phyloP scores from a whole-genome alignment of 2,329 filamentous ascomycete genomes.

The Aspergillus sp. region DNA sequence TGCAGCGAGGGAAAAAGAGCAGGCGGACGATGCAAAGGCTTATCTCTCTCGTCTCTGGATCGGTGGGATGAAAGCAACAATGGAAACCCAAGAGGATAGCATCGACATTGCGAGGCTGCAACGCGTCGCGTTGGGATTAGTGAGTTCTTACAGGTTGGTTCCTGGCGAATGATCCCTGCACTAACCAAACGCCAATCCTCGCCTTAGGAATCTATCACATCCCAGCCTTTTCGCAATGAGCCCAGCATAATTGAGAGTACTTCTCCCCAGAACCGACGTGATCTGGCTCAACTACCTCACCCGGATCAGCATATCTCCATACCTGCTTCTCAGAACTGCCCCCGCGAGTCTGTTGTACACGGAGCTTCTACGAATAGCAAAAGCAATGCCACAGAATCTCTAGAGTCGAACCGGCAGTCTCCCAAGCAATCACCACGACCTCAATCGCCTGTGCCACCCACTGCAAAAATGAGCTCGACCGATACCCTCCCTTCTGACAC shows the following conservation, averaged over 20 bases:
- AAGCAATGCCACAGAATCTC: slow-evolving; percentile 25
- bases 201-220: slow-evolving; percentile 36
- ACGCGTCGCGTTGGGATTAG: slow-evolving; percentile 46
- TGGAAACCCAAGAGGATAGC: slow-evolving; percentile 48
- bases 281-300: slow-evolving; percentile 5
- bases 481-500: slow-evolving; percentile 46
- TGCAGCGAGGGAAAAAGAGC: neutral
- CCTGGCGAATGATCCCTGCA: slow-evolving; percentile 32
- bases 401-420: slow-evolving; percentile 20
- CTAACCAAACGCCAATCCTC: slow-evolving; percentile 34
- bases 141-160: slow-evolving; percentile 36
- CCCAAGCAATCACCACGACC: slow-evolving; percentile 23
- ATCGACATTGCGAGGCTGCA: slow-evolving; percentile 46
- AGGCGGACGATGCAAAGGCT: neutral
- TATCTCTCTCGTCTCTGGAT: neutral
- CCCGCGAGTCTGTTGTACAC: slow-evolving; percentile 19
- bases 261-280: slow-evolving; percentile 6
- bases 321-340: slow-evolving; percentile 14
- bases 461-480: slow-evolving; percentile 39
- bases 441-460: slow-evolving; percentile 25
- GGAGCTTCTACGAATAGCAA: slow-evolving; percentile 9
- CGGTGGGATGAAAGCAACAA: slow-evolving; percentile 20
- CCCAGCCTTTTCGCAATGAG: slow-evolving; percentile 27
- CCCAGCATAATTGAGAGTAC: slow-evolving; percentile 17
- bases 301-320: slow-evolving; percentile 15